Base-by-base conservation (phyloP, 2,329 filamentous ascomycete species). In the Cercospora sesami region DNA sequence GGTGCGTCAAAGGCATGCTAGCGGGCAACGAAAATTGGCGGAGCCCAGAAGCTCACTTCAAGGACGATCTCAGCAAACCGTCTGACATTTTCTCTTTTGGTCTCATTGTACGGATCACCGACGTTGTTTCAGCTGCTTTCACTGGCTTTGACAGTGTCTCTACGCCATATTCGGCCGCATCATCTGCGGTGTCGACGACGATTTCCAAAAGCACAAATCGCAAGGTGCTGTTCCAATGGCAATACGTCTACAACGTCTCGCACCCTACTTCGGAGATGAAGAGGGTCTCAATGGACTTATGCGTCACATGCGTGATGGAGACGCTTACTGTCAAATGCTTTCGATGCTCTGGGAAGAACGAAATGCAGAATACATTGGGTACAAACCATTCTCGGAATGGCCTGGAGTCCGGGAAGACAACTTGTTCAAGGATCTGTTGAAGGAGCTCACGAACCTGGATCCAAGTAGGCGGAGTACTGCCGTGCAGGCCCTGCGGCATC, bases 21-120 rank as follows among this genome's bases (percentile, higher is more conserved):
- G 55, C 70, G 9, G 76, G 76, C 10, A 78, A 78, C 57, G 72
- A 75, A 14, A 76, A 77, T 58, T 78, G 75, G 76, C 74, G 77
- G 9, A 77, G 77, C 60, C 76, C 76, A 55, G 77, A 78, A 59
- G 75, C 64, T 2, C 72, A 76, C 39, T 67, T 77, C 23, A 74
- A 69, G 48, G 73, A 71, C 21, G 66, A 75, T 23, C 67, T 79
- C 14, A 75, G 73, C 63, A 78, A 76, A 61, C 72, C 75, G 2
- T 33, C 77, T 14, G 75, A 78, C 45, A 68, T 78, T 26, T 79
- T 69, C 69, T 76, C 73, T 6, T 78, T 78, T 36, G 75, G 76
- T 6, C 55, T 70, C 10, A 70, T 78, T 16, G 60, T 67, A 67
- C 26, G 26, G 2, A 26, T 26, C 5, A 26, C 26, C 26, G 26